Percentiles rank a stretch among this genome's conserved stretches.
These are phyloP conservation scores for Colletotrichum musicola DNA, from an alignment of 2,329 filamentous ascomycete species.

Conservation along the genomic window DNA sequence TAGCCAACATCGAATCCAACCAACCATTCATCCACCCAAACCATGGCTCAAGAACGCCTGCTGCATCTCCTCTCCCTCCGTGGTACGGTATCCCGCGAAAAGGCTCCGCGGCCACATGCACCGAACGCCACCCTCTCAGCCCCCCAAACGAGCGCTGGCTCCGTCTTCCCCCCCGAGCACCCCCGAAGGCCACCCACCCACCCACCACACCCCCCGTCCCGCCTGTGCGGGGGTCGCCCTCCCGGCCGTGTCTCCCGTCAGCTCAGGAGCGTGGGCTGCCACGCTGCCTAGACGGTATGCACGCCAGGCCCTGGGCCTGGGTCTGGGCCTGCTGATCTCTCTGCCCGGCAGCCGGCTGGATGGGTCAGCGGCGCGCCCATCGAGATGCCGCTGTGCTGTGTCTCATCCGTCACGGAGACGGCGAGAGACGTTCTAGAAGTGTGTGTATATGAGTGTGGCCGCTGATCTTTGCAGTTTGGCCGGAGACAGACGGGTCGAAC, in stretches of 20 bases:
- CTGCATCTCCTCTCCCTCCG: too few species aligned
- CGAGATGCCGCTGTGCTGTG: neutral
- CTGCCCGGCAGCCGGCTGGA: neutral
- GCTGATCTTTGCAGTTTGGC: too few species aligned
- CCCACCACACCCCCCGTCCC: too few species aligned
- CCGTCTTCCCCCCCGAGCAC: slow-evolving; percentile 12
- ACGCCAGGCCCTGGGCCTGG: neutral
- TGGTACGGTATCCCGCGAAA: slow-evolving; percentile 30
- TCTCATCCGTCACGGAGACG: too few species aligned
- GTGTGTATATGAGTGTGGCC: too few species aligned
- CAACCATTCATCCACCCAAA: too few species aligned
- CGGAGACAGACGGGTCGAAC: too few species aligned
- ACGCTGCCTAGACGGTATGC: neutral
- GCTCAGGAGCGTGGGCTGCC: slow-evolving; percentile 1
- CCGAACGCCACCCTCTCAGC: too few species aligned
- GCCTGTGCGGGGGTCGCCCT: neutral
- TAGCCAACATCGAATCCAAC: too few species aligned
- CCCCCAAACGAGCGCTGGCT: slow-evolving; percentile 1
- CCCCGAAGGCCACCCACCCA: slow-evolving; percentile 4
- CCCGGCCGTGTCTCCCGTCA: slow-evolving; percentile 9
- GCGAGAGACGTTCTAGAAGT: too few species aligned
- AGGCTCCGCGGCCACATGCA: slow-evolving; percentile 18
- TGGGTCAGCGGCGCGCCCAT: neutral
- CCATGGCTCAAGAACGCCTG: too few species aligned
- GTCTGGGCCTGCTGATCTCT: neutral